phyloP scores from a whole-genome alignment of 371 early-diverging fungal species.

The Circinella umbellata region DNA sequence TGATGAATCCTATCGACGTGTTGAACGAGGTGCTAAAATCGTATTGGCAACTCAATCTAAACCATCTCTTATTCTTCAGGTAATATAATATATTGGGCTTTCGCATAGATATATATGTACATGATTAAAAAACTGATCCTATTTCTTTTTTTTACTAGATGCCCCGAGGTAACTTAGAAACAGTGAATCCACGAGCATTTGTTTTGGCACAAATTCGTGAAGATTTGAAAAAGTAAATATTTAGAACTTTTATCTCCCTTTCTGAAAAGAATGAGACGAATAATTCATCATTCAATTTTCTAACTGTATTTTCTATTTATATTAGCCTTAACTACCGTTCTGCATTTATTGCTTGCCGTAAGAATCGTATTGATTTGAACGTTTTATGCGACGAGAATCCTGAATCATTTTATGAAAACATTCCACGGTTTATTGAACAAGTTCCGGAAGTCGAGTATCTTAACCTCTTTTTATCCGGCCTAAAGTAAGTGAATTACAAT shows the following conservation, averaged over 20 bases:
- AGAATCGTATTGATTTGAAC: conserved; percentile 93
- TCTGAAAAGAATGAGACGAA: not conserved
- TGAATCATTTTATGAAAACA: conserved; percentile 67
- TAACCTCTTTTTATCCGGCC: conserved; percentile 87
- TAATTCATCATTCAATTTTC: not conserved
- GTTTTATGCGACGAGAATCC: conserved; percentile 83
- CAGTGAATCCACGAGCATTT: conserved; percentile 92
- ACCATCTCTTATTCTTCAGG: conserved; percentile 82
- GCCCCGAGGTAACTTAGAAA: conserved; percentile 97
- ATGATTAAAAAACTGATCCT: not conserved
- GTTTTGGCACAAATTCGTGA: conserved; percentile 84
- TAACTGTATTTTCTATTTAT: not conserved
- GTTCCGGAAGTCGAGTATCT: conserved; percentile 85
- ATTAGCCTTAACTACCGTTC: conserved; percentile 68
- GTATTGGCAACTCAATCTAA: conserved; percentile 77
- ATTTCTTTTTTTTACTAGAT: conserved; percentile 50
- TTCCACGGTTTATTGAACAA: conserved; percentile 75
- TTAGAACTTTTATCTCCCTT: not conserved
- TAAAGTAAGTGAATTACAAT: conserved; percentile 47
- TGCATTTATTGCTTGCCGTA: conserved; percentile 87
- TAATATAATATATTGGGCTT: conserved; percentile 8
- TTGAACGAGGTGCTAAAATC: conserved; percentile 92
- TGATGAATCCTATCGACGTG: conserved; percentile 80
- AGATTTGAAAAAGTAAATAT: conserved; percentile 57
- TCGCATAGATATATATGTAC: not conserved